Conservation (phyloP, 352 stramenopile species). For the Pythium angustatum region DNA sequence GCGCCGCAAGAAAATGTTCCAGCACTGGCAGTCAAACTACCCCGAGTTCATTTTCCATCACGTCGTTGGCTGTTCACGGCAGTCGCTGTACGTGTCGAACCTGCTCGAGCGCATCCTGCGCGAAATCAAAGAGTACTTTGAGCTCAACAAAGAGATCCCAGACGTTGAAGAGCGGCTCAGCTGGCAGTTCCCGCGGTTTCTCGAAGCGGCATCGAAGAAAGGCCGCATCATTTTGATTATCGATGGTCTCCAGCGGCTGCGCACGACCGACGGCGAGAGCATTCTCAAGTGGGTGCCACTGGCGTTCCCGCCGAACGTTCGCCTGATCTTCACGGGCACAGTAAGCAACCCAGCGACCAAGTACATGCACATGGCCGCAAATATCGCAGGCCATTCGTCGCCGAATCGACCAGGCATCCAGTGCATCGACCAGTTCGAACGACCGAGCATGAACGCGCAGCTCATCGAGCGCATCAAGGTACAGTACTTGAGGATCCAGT, state of each 20-base stretch:
- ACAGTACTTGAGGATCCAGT: background rate
- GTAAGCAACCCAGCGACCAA: conserved; percentile 51
- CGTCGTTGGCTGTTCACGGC: conserved; percentile 85
- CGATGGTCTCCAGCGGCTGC: conserved; percentile 85
- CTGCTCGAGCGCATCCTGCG: conserved; percentile 85
- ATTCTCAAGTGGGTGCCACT: conserved; percentile 92
- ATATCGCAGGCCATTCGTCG: conserved; percentile 13
- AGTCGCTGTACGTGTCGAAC: conserved; percentile 86
- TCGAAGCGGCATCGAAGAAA: conserved; percentile 90
- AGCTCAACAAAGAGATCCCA: conserved; percentile 84
- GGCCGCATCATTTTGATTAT: conserved; percentile 90
- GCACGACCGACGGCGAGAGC: conserved; percentile 84
- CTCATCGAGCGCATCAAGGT: conserved; percentile 86
- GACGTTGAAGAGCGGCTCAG: conserved; percentile 85
- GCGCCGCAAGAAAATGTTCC: conserved; percentile 82
- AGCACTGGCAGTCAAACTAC: conserved; percentile 81
- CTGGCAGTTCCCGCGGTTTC: conserved; percentile 90
- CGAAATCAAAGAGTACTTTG: conserved; percentile 91
- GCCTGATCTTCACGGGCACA: conserved; percentile 81
- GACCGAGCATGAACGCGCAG: conserved; percentile 56
- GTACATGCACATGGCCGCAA: conserved; percentile 31
- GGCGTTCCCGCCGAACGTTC: conserved; percentile 85
- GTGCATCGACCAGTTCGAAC: conserved; percentile 57
- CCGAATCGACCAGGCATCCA: conserved; percentile 28
- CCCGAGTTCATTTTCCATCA: conserved; percentile 91